Conservation (phyloP, 2,329 filamentous ascomycete species). For the Paecilomyces fulvus region DNA sequence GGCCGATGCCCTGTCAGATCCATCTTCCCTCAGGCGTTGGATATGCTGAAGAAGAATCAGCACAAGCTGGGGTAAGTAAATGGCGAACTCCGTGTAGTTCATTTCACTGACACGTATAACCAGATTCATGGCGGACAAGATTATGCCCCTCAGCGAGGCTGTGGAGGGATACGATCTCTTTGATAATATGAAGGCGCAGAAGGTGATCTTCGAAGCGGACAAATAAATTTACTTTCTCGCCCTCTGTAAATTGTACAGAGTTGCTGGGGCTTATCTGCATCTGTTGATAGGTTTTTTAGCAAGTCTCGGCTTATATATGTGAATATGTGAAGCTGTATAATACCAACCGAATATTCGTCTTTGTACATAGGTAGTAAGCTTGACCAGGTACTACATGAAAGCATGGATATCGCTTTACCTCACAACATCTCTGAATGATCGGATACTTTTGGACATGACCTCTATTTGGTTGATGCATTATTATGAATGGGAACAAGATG, state of each 20-base stretch:
- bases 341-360: background rate
- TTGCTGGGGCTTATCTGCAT: background rate
- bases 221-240: constrained; percentile 16
- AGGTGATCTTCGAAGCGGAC: constrained; percentile 57
- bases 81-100: background rate
- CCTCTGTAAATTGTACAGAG: background rate
- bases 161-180: constrained; percentile 63
- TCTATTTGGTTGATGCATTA: background rate
- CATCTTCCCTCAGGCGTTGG: constrained; percentile 58
- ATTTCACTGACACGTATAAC: constrained; percentile 12
- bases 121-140: constrained; percentile 69
- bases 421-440: background rate
- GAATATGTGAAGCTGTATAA: background rate
- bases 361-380: background rate
- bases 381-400: background rate
- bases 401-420: background rate
- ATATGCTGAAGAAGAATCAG: constrained; percentile 58
- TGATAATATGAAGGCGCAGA: constrained; percentile 64
- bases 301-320: background rate
- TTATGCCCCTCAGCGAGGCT: constrained; percentile 61
- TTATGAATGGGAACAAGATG: background rate
- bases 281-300: background rate
- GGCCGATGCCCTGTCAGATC: constrained; percentile 67
- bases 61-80: constrained; percentile 53
- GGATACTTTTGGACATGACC: background rate